Conservation (phyloP, 331 rosid species). For the Malus hybrid region DNA sequence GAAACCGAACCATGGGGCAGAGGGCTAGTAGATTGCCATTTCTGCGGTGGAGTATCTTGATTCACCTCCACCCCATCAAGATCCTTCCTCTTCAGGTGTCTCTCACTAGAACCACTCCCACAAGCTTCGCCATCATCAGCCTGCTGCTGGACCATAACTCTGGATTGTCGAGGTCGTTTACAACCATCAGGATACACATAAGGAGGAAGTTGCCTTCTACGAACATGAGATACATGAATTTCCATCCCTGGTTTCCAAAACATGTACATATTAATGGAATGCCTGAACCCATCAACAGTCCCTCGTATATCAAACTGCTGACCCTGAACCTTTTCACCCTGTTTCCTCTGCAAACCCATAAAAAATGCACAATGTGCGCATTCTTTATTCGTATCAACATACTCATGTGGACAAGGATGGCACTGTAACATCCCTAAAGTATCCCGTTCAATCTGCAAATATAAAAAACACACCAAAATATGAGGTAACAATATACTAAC, state of each 20-base stretch:
- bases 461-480: neutral
- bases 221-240: conserved; percentile 76
- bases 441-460: conserved; percentile 80
- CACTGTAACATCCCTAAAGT: conserved; percentile 85
- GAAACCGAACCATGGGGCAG: conserved; percentile 18
- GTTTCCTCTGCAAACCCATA: conserved; percentile 90
- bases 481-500: neutral
- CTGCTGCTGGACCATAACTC: conserved; percentile 30
- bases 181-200: conserved; percentile 79
- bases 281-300: conserved; percentile 85
- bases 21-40: conserved; percentile 24
- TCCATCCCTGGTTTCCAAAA: conserved; percentile 93
- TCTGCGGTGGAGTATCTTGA: conserved; percentile 6
- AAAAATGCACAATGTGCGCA: conserved; percentile 82
- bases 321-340: conserved; percentile 70
- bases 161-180: conserved; percentile 47
- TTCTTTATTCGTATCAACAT: conserved; percentile 54
- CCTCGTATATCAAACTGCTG: conserved; percentile 89
- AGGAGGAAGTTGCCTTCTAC: conserved; percentile 74
- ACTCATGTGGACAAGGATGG: conserved; percentile 87
- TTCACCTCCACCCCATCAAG: conserved; percentile 6
- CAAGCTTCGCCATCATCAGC: conserved; percentile 25
- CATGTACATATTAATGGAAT: conserved; percentile 57
- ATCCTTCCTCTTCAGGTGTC: conserved; percentile 16
- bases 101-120: neutral